Evolutionary conservation across 2,329 filamentous ascomycete species (phyloP), one percentile per base, ranked within the genome.

Genomic region (Aspergillus sclerotialis): DNA sequence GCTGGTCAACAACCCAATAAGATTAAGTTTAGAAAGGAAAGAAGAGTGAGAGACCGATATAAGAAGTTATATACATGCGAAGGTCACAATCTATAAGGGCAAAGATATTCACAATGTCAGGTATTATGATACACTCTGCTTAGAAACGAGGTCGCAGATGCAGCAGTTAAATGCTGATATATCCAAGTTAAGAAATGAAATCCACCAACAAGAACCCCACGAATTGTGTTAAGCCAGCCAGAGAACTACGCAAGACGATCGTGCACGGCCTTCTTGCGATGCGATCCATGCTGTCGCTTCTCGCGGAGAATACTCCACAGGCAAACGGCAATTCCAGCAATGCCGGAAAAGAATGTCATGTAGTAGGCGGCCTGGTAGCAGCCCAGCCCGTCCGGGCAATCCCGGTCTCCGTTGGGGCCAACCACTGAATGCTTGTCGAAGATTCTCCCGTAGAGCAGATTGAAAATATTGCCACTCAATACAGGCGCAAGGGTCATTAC

Each of bases 401-500:
- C 74, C 18, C 82, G 72, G 45, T 87, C 79, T 13, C 86, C 87
- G 27, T 77, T 73, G 0, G 75, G 70, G 13, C 76, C 73, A 7
- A 86, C 65, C 21, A 80, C 63, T 14, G 82, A 89, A 59, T 95
- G 88, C 7, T 67, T 65, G 56, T 98, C 92, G 48, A 87, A 93
- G 0, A 94, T 79, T 11, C 60, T 65, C 31, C 92, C 92, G 56
- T 96, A 98, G 38, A 92, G 78, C 1, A 95, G 65, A 56, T 96
- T 98, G 71, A 94, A 96, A 14, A 94, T 61, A 50, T 96, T 94
- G 32, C 87, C 89, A 7, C 82, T 88, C 17, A 94, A 63, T 3
- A 94, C 86, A 0, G 90, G 89, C 3, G 86, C 82, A 30, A 95
- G 69, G 0, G 87, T 95, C 80, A 98, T 93, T 49, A 84, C 82